Percentiles rank a stretch among this genome's conserved stretches.
phyloP scores from a whole-genome alignment of 768 basidiomycete genomes.

The Polyporus arcularius region DNA sequence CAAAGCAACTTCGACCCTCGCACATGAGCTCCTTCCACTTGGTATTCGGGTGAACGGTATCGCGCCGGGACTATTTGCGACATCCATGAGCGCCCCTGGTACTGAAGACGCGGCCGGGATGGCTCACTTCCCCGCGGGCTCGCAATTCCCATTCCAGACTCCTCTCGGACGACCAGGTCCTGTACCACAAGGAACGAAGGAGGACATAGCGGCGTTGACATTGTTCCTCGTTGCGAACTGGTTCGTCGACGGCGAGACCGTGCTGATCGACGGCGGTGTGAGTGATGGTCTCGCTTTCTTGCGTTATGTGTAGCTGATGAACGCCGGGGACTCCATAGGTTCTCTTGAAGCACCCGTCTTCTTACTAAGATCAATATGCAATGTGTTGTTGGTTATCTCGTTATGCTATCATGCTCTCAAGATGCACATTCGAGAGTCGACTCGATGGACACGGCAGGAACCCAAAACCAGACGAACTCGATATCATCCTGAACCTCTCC shows the following conservation, averaged over 20 bases:
- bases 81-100: conserved; percentile 31
- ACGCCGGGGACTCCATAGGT: conserved; percentile 26
- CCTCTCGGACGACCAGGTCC: conserved; percentile 31
- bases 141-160: conserved; percentile 32
- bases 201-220: conserved; percentile 45
- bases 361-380: conserved; percentile 26
- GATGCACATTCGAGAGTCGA: no score
- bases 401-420: no score
- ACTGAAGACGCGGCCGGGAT: conserved; percentile 29
- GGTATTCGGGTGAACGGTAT: conserved; percentile 51
- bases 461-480: no score
- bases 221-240: conserved; percentile 47
- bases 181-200: conserved; percentile 32
- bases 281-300: conserved; percentile 21
- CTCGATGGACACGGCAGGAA: no score
- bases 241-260: conserved; percentile 49
- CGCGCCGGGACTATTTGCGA: conserved; percentile 41
- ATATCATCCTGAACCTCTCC: no score
- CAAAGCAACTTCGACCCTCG: conserved; percentile 46
- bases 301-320: not conserved
- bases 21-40: conserved; percentile 48
- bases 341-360: conserved; percentile 39
- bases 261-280: conserved; percentile 51
- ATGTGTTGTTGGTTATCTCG: no score
- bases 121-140: conserved; percentile 15